Evolutionary conservation across 208 protist genomes (phyloP).

Genomic region (Trypanosoma theileri): DNA sequence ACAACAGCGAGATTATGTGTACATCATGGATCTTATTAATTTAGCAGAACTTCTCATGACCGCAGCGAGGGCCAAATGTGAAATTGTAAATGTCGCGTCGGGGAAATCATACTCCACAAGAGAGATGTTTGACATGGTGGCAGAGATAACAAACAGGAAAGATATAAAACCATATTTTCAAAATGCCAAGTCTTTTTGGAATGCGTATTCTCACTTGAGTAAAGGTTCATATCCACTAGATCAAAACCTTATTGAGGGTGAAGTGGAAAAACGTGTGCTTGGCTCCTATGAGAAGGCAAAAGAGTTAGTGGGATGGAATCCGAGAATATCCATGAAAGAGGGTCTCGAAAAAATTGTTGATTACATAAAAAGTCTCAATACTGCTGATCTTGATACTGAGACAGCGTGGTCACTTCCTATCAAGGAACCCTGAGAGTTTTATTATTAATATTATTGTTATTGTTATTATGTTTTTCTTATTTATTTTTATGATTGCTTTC

Average conservation of each 20-base stretch:
- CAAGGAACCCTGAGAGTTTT: neutral
- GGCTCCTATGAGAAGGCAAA: constrained; percentile 5
- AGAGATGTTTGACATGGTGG: constrained; percentile 6
- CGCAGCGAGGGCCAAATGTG: neutral
- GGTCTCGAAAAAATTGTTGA: constrained; percentile 3
- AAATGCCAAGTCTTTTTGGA: constrained; percentile 4
- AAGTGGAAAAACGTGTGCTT: constrained; percentile 1
- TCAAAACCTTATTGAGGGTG: neutral
- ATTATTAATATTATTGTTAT: neutral
- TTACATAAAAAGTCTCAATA: neutral
- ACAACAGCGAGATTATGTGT: constrained; percentile 3
- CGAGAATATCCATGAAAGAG: constrained; percentile 12
- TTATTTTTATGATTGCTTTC: neutral
- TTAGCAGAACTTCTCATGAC: constrained; percentile 4
- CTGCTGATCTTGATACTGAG: neutral
- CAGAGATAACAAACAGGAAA: neutral
- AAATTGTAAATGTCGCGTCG: constrained; percentile 13
- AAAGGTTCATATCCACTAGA: neutral
- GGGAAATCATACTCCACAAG: neutral
- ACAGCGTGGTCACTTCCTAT: neutral
- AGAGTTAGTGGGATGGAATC: neutral
- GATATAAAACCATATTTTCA: neutral
- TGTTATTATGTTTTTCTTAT: neutral
- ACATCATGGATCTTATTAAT: constrained; percentile 8
- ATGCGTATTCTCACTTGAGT: neutral